Conservation (phyloP, 2,329 filamentous ascomycete genomes). For the Stachybotrys chlorohalonatus region DNA sequence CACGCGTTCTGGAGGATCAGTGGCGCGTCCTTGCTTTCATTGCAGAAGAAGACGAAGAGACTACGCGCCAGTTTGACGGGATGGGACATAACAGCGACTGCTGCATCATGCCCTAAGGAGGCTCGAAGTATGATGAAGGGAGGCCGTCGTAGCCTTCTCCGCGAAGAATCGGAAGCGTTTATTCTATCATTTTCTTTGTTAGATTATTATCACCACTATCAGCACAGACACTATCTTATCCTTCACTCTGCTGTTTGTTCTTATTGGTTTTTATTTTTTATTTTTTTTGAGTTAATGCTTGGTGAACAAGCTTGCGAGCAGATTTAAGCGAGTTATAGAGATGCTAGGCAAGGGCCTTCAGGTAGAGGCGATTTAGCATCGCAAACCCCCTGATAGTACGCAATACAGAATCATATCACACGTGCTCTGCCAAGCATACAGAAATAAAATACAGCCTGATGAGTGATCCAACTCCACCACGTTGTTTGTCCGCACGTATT, state of each 20-base stretch:
- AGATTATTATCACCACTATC: background rate
- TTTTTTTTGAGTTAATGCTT: constrained; percentile 23
- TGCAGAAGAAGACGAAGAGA: too few species aligned
- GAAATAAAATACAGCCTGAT: too few species aligned
- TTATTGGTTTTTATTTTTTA: constrained; percentile 12
- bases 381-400: too few species aligned
- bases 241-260: constrained; percentile 15
- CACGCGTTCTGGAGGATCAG: too few species aligned
- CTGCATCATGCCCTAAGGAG: background rate
- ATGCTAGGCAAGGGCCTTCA: background rate
- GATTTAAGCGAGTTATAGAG: constrained; percentile 9
- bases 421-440: too few species aligned
- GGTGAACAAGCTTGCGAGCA: constrained; percentile 22
- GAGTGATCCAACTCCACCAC: too few species aligned
- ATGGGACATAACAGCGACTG: background rate
- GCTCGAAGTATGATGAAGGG: background rate
- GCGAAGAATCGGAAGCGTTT: background rate
- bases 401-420: too few species aligned
- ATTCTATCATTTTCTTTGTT: background rate
- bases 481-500: too few species aligned
- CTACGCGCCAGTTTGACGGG: too few species aligned
- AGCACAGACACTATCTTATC: background rate
- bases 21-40: too few species aligned
- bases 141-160: background rate
- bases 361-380: background rate